Base-by-base conservation (phyloP, 257 asterid genomes). In the Phtheirospermum japonicum region DNA sequence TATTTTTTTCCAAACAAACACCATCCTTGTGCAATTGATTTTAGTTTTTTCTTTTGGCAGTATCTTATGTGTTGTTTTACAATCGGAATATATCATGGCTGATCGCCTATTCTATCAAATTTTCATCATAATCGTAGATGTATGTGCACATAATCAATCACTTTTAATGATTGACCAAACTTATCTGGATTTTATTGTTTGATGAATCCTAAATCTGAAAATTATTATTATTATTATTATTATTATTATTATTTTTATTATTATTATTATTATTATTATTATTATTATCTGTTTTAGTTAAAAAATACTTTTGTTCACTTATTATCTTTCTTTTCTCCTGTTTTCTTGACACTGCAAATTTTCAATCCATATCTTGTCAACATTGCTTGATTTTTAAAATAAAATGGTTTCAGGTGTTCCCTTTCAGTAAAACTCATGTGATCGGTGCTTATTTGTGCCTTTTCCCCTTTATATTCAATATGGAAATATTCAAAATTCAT, bases 401-500 rank as follows among this genome's bases (percentile, higher is more conserved):
- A 16, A 43, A 9, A 49, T 43, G 33, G 40, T 32, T 13, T 51
- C 33, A 56, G 64, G 31, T 42, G 23, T 34, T 20, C 13, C 63
- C 39, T 32, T 12, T n/a, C n/a, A 17, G 39, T 56, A 46, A 34
- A 12, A n/a, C 16, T 67, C 56, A 14, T 67, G 55, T 49, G n/a
- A n/a, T n/a, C n/a, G n/a, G n/a, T n/a, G n/a, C 43, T 51, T 48
- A 4, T 30, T 51, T 36, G 39, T 63, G 55, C 31, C 23, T 28
- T 64, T 55, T 59, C 48, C 5, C 18, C 2, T 26, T 64, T 8
- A 11, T 53, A 56, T 39, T 65, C 7, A 54, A 23, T 56, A 6
- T 16, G 54, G 34, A 66, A n/a, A n/a, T 66, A 40, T 34, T 56
- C 61, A 12, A 6, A 52, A 31, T 33, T 20, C 14, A 31, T 61